Base-by-base conservation (phyloP, 176 grass and related monocot species). In the Cocos nucifera region DNA sequence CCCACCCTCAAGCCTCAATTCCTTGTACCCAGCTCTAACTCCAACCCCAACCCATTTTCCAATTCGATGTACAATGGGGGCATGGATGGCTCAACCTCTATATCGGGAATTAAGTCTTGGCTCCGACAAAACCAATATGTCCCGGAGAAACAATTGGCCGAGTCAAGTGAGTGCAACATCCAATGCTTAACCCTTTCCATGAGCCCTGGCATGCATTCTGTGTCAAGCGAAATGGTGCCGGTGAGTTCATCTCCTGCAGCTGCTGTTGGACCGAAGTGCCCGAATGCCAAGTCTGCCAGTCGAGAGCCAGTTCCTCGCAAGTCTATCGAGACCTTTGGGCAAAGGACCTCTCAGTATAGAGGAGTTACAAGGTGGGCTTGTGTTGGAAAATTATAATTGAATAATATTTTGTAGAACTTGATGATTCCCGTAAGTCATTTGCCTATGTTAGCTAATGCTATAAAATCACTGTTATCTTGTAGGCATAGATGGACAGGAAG, bases 401-500 rank as follows among this genome's bases (percentile, higher is more conserved):
- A 12, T 9, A 44, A 44, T 44, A 9, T 44, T 12, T 12, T 3
- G 35, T 14, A 12, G 35, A 44, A 3, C 35, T 14, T 44, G 35
- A 12, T 44, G 35, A 9, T 14, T 44, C 7, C 10, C 1, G 10
- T 44, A 12, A 1, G 6, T 44, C 10, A 12, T 44, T 44, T 14
- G 1, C 35, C 35, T 44, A 3, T 14, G 35, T 44, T 14, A 44
- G 5, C 35, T 14, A 44, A 44, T 44, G 35, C 35, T 3, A 3
- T 44, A 44, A 44, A 44, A 44, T 12, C 10, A 44, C 9, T 0
- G 10, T 14, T 27, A 6, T 55, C 51, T 49, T 66, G 20, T 55
- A 95, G 90, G 77, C 90, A 95, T 62, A 76, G 90, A 35, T 95
- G 90, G 90, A 95, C 90, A 0, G 90, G 90, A 61, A 83, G 90